Percentiles rank a stretch among this genome's conserved stretches.
These are phyloP conservation scores for Alloteropsis semialata DNA, from an alignment of 176 grass and related monocot genomes.

Conservation along the genomic window DNA sequence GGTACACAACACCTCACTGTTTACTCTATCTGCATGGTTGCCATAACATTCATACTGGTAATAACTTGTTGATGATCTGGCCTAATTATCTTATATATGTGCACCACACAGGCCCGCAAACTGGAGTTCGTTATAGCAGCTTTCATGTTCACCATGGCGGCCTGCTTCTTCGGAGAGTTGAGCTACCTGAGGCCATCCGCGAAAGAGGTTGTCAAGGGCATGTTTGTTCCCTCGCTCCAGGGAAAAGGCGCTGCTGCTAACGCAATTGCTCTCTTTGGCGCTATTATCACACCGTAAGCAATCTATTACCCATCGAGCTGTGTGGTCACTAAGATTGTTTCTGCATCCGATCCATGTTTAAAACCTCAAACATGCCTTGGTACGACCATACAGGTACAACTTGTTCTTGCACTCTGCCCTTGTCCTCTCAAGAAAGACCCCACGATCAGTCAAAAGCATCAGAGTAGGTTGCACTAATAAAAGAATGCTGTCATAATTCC, in stretches of 20 bases:
- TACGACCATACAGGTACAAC: slow-evolving; percentile 46
- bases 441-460: slow-evolving; percentile 49
- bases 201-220: slow-evolving; percentile 53
- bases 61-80: neutral
- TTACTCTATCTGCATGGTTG: neutral
- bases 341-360: neutral
- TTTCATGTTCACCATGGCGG: slow-evolving; percentile 74
- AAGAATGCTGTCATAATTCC: neutral
- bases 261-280: slow-evolving; percentile 69
- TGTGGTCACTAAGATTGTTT: neutral
- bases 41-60: neutral
- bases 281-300: slow-evolving; percentile 79
- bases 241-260: slow-evolving; percentile 55
- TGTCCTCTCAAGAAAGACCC: slow-evolving; percentile 76
- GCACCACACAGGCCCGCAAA: slow-evolving; percentile 50
- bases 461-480: slow-evolving; percentile 30
- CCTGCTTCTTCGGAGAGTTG: slow-evolving; percentile 80
- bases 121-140: slow-evolving; percentile 61
- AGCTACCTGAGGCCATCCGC: slow-evolving; percentile 73
- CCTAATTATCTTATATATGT: neutral
- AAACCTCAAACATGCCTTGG: neutral
- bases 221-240: slow-evolving; percentile 61
- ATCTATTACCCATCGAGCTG: neutral
- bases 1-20: slow-evolving; percentile 12
- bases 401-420: slow-evolving; percentile 87